These are phyloP conservation scores for Fusarium continuum DNA, from an alignment of 2,329 filamentous ascomycete genomes.

Conservation along the genomic window DNA sequence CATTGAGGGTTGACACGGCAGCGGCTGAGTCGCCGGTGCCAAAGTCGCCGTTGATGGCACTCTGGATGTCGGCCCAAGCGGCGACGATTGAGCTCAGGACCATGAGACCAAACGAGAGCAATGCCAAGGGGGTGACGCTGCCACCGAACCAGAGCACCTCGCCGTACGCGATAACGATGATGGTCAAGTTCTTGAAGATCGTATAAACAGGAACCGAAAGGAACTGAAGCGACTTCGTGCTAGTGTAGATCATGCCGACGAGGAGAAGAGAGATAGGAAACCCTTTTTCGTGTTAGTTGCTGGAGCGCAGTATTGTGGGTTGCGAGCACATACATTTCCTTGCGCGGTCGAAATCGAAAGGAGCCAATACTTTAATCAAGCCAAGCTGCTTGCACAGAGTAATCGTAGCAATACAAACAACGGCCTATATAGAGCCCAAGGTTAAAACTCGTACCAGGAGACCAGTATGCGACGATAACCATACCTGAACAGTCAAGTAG, in stretches of 20 bases:
- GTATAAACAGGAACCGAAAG: slow-evolving; percentile 98
- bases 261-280: slow-evolving; percentile 95
- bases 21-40: slow-evolving; percentile 69
- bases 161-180: slow-evolving; percentile 97
- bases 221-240: slow-evolving; percentile 93
- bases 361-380: slow-evolving; percentile 81
- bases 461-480: slow-evolving; percentile 37
- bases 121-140: slow-evolving; percentile 83
- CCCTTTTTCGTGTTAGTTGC: slow-evolving; percentile 65
- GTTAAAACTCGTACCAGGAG: slow-evolving; percentile 1
- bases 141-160: slow-evolving; percentile 99
- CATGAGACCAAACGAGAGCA: slow-evolving; percentile 97
- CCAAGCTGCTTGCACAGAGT: slow-evolving; percentile 81
- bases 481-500: slow-evolving; percentile 90
- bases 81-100: slow-evolving; percentile 93
- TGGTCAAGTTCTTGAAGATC: slow-evolving; percentile 99
- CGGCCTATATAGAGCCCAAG: slow-evolving; percentile 64
- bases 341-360: slow-evolving; percentile 87
- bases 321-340: slow-evolving; percentile 77
- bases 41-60: slow-evolving; percentile 74
- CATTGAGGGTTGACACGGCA: slow-evolving; percentile 88
- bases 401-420: slow-evolving; percentile 89
- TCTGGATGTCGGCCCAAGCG: slow-evolving; percentile 96
- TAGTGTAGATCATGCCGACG: slow-evolving; percentile 99
- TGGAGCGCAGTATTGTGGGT: background rate